Percentiles rank a stretch among this genome's conserved stretches.
Evolutionary conservation across 2,329 filamentous ascomycete species (phyloP).

Genomic region (Colletotrichum aenigma): DNA sequence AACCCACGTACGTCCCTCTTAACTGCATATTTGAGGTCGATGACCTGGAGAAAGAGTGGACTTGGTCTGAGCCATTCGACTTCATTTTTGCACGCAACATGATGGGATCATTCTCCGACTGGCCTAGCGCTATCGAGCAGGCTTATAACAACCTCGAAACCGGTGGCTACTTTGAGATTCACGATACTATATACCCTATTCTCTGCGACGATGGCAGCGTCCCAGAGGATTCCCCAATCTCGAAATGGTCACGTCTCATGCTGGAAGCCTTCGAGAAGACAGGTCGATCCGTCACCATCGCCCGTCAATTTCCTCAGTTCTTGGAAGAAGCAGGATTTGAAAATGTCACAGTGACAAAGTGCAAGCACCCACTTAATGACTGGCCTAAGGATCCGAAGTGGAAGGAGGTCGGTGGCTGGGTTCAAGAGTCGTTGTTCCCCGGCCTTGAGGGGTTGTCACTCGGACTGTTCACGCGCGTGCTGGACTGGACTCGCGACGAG

Average conservation of each 20-base stretch:
- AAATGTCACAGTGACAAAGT: background rate
- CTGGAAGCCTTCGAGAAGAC: background rate
- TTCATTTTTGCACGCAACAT: background rate
- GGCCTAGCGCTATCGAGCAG: background rate
- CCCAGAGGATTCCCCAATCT: background rate
- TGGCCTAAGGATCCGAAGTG: background rate
- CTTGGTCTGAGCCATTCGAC: background rate
- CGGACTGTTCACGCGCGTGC: accelerated
- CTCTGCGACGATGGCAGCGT: background rate
- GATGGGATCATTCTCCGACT: background rate
- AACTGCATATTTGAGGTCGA: background rate
- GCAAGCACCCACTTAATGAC: background rate
- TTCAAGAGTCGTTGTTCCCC: background rate
- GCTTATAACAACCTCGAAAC: background rate
- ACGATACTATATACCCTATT: background rate
- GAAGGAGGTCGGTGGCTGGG: background rate
- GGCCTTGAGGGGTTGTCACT: background rate
- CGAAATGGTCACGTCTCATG: background rate
- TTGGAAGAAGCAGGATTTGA: background rate
- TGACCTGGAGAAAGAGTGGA: background rate
- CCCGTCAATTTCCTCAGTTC: background rate
- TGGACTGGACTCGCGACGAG: background rate
- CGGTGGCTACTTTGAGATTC: background rate
- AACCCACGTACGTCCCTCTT: background rate
- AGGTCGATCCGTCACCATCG: background rate